Evolutionary conservation across 148 eudicot genomes (phyloP).

Genomic region (Amaranthus cruentus): DNA sequence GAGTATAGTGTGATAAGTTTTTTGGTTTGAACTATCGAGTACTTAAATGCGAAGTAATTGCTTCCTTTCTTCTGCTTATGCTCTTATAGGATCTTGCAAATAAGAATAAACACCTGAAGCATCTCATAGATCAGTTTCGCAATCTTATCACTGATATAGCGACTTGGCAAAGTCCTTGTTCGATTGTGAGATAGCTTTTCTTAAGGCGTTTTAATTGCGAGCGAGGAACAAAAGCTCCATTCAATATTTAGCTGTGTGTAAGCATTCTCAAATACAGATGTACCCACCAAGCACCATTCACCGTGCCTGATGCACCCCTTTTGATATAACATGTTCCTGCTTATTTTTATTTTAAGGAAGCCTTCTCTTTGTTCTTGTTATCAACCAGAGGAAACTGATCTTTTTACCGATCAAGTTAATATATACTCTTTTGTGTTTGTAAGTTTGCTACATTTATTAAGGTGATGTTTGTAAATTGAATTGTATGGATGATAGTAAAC

Average conservation of each 20-base stretch:
- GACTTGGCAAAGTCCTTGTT: constrained; percentile 85
- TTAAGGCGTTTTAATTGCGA: neutral
- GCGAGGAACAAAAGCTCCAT: neutral
- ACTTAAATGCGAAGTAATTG: neutral
- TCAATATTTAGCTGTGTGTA: neutral
- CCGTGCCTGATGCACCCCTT: no score
- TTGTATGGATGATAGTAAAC: neutral
- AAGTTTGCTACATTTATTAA: no score
- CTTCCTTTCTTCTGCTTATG: neutral
- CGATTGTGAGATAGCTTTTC: constrained; percentile 28
- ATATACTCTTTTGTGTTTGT: no score
- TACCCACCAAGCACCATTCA: neutral
- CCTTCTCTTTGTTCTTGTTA: neutral
- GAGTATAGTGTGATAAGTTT: neutral
- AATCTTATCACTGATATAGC: constrained; percentile 66
- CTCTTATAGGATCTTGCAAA: constrained; percentile 53
- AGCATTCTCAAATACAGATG: neutral
- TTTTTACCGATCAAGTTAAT: no score
- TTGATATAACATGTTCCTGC: neutral
- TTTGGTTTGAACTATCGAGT: neutral
- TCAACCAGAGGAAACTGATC: neutral
- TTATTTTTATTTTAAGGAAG: neutral
- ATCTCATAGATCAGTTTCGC: constrained; percentile 72
- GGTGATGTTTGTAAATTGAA: no score
- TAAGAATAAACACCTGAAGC: constrained; percentile 70